These are phyloP conservation scores for Ambrosia trifida DNA, from an alignment of 129 eudicot species.

Conservation along the genomic window DNA sequence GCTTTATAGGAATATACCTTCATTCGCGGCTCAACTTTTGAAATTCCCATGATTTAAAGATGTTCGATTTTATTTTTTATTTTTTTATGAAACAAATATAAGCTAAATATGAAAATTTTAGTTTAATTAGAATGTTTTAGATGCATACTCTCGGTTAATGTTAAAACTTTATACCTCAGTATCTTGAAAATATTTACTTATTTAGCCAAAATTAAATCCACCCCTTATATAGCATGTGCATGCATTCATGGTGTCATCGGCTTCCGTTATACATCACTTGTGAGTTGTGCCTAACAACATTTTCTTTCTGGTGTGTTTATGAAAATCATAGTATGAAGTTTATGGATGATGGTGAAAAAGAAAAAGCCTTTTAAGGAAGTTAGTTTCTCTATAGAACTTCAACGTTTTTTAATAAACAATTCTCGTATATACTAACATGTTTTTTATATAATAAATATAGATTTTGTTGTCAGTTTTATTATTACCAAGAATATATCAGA, in stretches of 20 bases:
- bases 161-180: no score
- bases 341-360: background rate
- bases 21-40: no score
- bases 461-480: background rate
- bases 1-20: no score
- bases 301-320: background rate
- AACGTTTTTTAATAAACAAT: background rate
- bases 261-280: background rate
- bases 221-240: background rate
- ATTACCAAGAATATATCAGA: background rate
- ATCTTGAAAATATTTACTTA: background rate
- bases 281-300: background rate
- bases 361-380: background rate
- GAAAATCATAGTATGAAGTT: slow-evolving; percentile 11
- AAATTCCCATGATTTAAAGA: no score
- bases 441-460: background rate
- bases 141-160: background rate
- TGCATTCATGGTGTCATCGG: background rate
- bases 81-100: no score
- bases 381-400: background rate
- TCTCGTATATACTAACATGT: background rate
- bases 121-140: background rate
- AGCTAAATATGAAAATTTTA: background rate
- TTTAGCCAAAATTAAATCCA: background rate
- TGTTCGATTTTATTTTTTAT: no score